Evolutionary conservation across 2,329 filamentous ascomycete genomes (phyloP), one percentile per base, ranked within the genome.

Genomic region (Ascocoryne sarcoides): DNA sequence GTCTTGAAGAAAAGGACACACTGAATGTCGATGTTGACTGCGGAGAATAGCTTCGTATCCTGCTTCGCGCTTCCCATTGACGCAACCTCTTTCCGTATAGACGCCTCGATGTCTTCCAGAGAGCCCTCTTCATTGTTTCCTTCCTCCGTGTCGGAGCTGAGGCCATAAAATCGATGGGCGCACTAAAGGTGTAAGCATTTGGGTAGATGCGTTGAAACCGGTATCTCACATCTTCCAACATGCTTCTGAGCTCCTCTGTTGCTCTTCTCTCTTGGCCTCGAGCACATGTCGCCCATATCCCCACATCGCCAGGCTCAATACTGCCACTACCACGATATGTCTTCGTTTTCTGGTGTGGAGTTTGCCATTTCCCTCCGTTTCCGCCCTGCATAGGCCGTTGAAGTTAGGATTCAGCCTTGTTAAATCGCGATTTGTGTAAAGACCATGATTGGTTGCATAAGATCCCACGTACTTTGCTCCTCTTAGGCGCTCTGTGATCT

Each of bases 251-350:
- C 58, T 90, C 84, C 36, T 70, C 66, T 2, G 82, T 71, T 10
- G 83, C 82, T 60, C 79, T 82, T 31, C 68, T 69, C 61, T 85
- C 82, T 65, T 83, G 81, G 49, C 76, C 75, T 56, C 81, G 74
- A 37, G 81, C 76, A 58, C 82, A 89, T 0, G 84, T 88, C 19
- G 81, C 79, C 82, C 83, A 90, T 43, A 90, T 78, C 4, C 84
- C 84, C 38, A 71, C 67, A 54, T 88, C 82, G 4, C 83, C 82
- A 4, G 80, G 67, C 51, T 84, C 75, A 35, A 88, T 62, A 10
- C 61, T 67, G 30, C 67, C 68, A 26, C 38, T 49, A 62, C 64
- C 64, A 10, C 61, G 62, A 15, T 64, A 63, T 32, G 65, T 50
- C 54, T 71, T 78, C 23, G 64, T 62, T 52, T 69, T 66, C 33